Evolutionary conservation across 2,329 filamentous ascomycete genomes (phyloP).

Genomic region (Tolypocladium pustulatum): DNA sequence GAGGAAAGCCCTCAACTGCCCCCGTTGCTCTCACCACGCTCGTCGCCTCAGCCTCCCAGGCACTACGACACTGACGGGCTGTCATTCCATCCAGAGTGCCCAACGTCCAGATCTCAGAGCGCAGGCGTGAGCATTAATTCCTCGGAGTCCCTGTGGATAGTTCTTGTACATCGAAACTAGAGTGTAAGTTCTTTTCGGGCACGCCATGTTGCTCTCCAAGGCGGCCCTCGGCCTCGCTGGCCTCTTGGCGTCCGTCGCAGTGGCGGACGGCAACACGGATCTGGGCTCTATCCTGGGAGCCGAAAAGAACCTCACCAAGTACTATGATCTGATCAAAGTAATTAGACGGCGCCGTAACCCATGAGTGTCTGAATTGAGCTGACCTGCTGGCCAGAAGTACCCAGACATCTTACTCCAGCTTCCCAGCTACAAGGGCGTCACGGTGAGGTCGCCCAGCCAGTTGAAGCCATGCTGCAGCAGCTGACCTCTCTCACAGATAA

Average conservation of each 20-base stretch:
- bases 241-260: conserved; percentile 8
- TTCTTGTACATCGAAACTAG: background rate
- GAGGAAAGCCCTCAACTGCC: background rate
- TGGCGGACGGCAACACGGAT: conserved; percentile 16
- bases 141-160: background rate
- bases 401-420: conserved; percentile 33
- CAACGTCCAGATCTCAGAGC: background rate
- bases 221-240: conserved; percentile 11
- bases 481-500: conserved; percentile 26
- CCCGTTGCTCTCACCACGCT: background rate
- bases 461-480: background rate
- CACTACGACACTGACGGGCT: too few species aligned
- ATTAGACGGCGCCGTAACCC: background rate
- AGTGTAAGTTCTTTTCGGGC: background rate
- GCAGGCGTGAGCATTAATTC: too few species aligned
- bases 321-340: conserved; percentile 32
- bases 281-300: conserved; percentile 27
- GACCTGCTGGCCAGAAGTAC: conserved; percentile 25
- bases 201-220: conserved; percentile 10
- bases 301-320: conserved; percentile 31
- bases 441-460: conserved; percentile 18
- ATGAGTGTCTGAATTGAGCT: background rate
- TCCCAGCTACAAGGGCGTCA: conserved; percentile 31
- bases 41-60: background rate
- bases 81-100: background rate